Conservation (phyloP, 768 basidiomycete species). For the Tubosaeta sp. region DNA sequence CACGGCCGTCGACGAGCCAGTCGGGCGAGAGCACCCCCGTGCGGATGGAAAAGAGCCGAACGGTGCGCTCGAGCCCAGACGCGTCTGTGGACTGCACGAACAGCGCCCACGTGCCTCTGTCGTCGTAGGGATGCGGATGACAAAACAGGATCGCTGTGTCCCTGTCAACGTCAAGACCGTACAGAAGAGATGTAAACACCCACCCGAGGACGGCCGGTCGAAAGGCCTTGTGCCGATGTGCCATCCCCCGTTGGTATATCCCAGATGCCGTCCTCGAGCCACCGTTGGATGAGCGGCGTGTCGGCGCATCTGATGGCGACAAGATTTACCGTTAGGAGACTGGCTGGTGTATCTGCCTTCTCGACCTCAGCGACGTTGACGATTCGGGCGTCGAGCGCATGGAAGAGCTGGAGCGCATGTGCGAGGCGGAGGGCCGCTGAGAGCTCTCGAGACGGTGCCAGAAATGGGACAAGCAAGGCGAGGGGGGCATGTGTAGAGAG, state of each 20-base stretch:
- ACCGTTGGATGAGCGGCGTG: constrained; percentile 28
- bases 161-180: background rate
- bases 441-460: constrained; percentile 31
- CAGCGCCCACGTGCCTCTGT: constrained; percentile 34
- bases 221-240: constrained; percentile 12
- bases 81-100: constrained; percentile 59
- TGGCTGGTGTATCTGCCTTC: constrained; percentile 12
- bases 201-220: constrained; percentile 20
- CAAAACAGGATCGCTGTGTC: constrained; percentile 53
- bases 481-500: constrained; percentile 53
- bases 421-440: constrained; percentile 63
- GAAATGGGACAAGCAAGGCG: constrained; percentile 50
- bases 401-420: constrained; percentile 63
- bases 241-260: constrained; percentile 19
- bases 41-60: constrained; percentile 76
- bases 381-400: constrained; percentile 66
- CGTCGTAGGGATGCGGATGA: constrained; percentile 34
- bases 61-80: constrained; percentile 59
- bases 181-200: background rate
- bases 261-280: constrained; percentile 29
- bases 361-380: constrained; percentile 33
- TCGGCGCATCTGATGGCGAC: constrained; percentile 50
- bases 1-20: constrained; percentile 58
- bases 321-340: constrained; percentile 42
- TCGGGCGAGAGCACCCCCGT: constrained; percentile 76